Conservation (phyloP, 495 filamentous ascomycete genomes). For the Rusavskia elegans region DNA sequence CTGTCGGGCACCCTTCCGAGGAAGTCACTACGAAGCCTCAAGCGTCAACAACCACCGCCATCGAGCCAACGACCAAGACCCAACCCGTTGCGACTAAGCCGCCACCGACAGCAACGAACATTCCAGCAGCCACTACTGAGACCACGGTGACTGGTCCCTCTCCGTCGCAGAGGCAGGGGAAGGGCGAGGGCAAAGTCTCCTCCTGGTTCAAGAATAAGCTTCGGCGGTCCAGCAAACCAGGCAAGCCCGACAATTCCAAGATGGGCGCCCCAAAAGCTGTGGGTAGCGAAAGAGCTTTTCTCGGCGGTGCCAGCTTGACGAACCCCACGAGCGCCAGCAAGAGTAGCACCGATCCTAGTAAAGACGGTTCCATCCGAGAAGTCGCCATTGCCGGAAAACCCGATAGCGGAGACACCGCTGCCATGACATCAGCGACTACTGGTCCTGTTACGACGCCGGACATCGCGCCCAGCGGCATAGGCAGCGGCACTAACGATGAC, state of each 20-base stretch:
- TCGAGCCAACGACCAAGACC: background rate
- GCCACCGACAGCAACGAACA: slow-evolving; percentile 1
- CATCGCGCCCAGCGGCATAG: background rate
- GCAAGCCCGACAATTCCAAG: slow-evolving; percentile 2
- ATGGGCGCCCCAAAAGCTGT: slow-evolving; percentile 6
- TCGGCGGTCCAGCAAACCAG: slow-evolving; percentile 21
- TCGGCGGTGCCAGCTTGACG: slow-evolving; percentile 29
- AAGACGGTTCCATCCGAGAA: slow-evolving; percentile 27
- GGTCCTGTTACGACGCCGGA: background rate
- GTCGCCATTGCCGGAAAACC: slow-evolving; percentile 32
- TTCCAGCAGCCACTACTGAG: slow-evolving; percentile 14
- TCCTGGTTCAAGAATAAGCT: slow-evolving; percentile 43
- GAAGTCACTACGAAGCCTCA: background rate
- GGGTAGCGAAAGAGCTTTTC: slow-evolving; percentile 23
- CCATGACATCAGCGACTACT: slow-evolving; percentile 5
- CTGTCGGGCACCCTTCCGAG: background rate
- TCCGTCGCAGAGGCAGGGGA: slow-evolving; percentile 7
- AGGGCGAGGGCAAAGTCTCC: slow-evolving; percentile 29
- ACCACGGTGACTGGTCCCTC: slow-evolving; percentile 13
- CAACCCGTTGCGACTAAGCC: background rate
- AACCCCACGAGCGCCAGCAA: slow-evolving; percentile 17
- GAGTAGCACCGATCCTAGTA: slow-evolving; percentile 18
- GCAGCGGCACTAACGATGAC: background rate
- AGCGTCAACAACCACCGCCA: background rate
- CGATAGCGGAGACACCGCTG: slow-evolving; percentile 13